Evolutionary conservation across 2,329 filamentous ascomycete genomes (phyloP), one percentile per base, ranked within the genome.

Genomic region (Colletotrichum eremochloae): DNA sequence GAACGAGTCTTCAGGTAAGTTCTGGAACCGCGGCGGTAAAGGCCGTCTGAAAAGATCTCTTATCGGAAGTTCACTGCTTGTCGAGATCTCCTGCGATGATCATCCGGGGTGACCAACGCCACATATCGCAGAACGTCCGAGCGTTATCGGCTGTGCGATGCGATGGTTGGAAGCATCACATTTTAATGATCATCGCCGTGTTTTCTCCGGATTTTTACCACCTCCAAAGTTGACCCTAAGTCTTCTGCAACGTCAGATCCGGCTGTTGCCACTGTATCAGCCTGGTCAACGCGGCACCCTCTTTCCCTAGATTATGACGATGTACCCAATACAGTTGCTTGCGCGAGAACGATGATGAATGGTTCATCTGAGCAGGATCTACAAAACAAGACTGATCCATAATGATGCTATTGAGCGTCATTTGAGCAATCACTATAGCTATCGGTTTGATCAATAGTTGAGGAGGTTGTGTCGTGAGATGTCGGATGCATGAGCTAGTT

Each of bases 71-170:
- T 20, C 64, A 46, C 33, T 42, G 38, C 20, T 53, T 53, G 52
- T 52, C 15, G 40, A 50, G n/a, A 12, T n/a, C 48, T 52, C 55
- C 44, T 56, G 55, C 60, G 40, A 69, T 69, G 9, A 44, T 61
- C 69, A 33, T 69, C 66, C 24, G 66, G 58, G 64, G 33, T 63
- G n/a, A 9, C 15, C 36, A 33, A 20, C 46, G 60, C 46, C 53
- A 52, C 24, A 24, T 24, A 24, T 31, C 29, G 38, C 40, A 12
- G 60, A 64, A 38, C 38, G 66, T 15, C 69, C 69, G 53, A 72
- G 66, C 69, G 58, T 33, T 2, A 6, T 3, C 56, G 63, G 5
- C 44, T 11, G 20, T 20, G 20, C 8, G 62, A 31, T 33, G 56
- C 40, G 29, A 14, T 14, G 12, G 7, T 38, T 24, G 15, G 29